A percentile compares a stretch with the other conserved stretches of the same genome.
phyloP scores from a whole-genome alignment of 768 basidiomycete genomes.

The Polyporus arcularius region DNA sequence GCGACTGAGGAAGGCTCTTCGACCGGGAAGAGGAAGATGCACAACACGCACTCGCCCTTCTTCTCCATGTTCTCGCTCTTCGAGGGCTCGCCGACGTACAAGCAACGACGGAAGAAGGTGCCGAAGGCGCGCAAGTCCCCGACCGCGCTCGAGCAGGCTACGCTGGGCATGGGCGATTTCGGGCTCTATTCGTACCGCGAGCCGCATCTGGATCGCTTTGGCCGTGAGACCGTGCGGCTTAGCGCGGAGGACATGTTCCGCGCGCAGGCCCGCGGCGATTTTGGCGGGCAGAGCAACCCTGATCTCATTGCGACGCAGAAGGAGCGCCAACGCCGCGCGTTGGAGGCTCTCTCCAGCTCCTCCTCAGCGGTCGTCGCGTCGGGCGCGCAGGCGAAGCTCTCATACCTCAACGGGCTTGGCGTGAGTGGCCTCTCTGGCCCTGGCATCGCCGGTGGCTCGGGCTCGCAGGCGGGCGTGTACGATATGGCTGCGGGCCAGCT shows the following conservation, averaged over 20 bases:
- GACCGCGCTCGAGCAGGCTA: constrained; percentile 2
- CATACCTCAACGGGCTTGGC: neutral
- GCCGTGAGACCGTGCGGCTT: constrained; percentile 34
- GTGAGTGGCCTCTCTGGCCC: neutral
- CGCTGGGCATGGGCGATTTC: neutral
- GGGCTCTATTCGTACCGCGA: constrained; percentile 11
- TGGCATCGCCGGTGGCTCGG: too few species aligned
- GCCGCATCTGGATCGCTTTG: constrained; percentile 34
- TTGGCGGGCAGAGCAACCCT: constrained; percentile 33
- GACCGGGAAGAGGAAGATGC: constrained; percentile 20
- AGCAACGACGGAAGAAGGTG: constrained; percentile 81
- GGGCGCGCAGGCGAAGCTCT: neutral
- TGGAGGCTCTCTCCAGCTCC: constrained; percentile 16
- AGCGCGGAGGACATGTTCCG: constrained; percentile 70
- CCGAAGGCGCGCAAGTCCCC: constrained; percentile 40
- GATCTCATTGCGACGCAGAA: constrained; percentile 30
- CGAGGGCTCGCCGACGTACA: constrained; percentile 86
- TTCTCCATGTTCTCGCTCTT: constrained; percentile 74
- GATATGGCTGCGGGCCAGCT: too few species aligned
- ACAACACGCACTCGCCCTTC: constrained; percentile 41
- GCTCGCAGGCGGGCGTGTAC: too few species aligned
- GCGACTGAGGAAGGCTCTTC: constrained; percentile 15
- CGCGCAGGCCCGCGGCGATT: constrained; percentile 61
- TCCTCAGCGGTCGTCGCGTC: constrained; percentile 16
- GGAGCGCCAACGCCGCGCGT: constrained; percentile 34